Conservation (phyloP, 371 early-diverging fungal species). For the Lichtheimia corymbifera region DNA sequence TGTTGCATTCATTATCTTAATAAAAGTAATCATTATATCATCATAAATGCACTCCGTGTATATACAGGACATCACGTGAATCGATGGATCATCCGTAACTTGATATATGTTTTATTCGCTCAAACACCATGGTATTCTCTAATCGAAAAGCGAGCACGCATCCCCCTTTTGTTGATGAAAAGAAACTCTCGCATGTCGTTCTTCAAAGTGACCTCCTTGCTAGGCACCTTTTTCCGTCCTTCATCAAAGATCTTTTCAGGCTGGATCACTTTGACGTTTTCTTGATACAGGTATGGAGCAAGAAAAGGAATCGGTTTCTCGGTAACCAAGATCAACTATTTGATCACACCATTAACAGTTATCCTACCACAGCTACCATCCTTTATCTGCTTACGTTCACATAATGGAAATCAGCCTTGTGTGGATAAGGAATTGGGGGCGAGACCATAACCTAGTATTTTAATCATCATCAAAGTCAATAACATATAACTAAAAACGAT, state of each 20-base stretch:
- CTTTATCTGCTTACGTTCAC: conserved; percentile 49
- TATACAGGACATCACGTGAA: too few relatives aligned
- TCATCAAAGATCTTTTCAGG: conserved; percentile 37
- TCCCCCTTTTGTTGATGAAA: conserved; percentile 61
- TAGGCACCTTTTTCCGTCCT: conserved; percentile 40
- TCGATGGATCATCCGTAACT: too few relatives aligned
- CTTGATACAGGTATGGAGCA: conserved; percentile 63
- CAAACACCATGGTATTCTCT: conserved; percentile 62
- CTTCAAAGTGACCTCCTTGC: conserved; percentile 51
- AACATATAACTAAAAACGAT: neutral
- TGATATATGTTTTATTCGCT: conserved; percentile 3
- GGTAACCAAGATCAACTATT: conserved; percentile 56
- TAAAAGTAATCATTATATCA: too few relatives aligned
- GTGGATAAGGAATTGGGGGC: conserved; percentile 52
- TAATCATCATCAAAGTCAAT: neutral
- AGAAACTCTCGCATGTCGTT: conserved; percentile 68
- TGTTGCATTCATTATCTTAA: too few relatives aligned
- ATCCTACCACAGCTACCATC: too few relatives aligned
- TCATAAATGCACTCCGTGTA: too few relatives aligned
- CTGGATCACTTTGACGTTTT: conserved; percentile 48
- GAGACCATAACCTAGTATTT: conserved; percentile 57
- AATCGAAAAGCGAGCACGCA: conserved; percentile 57
- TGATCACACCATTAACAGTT: neutral
- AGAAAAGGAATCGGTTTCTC: conserved; percentile 55
- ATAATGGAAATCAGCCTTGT: conserved; percentile 56